These are phyloP conservation scores for Spathaspora hagerdaliae DNA, from an alignment of 805 yeast species.

Conservation along the genomic window DNA sequence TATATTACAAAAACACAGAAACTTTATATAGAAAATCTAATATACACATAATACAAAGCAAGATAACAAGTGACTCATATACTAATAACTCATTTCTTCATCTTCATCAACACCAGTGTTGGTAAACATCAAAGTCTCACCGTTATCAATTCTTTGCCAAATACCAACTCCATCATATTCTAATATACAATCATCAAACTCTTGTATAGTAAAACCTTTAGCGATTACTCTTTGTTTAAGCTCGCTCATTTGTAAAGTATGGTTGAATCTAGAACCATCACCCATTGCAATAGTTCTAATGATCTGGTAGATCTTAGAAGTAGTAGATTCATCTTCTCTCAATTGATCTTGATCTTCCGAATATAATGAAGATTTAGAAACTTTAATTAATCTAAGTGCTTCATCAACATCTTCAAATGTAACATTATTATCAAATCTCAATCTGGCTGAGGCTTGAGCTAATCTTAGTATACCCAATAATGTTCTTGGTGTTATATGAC, in stretches of 20 bases:
- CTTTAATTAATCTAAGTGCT: constrained; percentile 81
- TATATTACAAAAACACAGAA: no score
- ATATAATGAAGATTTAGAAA: constrained; percentile 79
- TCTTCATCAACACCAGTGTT: constrained; percentile 34
- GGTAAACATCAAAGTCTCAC: constrained; percentile 56
- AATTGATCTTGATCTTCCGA: constrained; percentile 45
- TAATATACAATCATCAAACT: constrained; percentile 67
- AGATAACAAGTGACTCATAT: neutral
- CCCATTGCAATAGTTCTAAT: constrained; percentile 55
- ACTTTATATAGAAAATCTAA: no score
- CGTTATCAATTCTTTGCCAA: constrained; percentile 74
- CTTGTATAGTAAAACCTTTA: constrained; percentile 79
- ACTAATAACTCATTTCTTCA: constrained; percentile 13
- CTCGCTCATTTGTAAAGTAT: constrained; percentile 38
- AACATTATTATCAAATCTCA: constrained; percentile 75
- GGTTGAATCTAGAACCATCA: constrained; percentile 22
- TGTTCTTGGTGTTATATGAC: constrained; percentile 95
- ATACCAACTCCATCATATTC: constrained; percentile 71
- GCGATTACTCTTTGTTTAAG: constrained; percentile 65
- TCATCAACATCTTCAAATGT: constrained; percentile 86
- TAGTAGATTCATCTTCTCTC: constrained; percentile 60
- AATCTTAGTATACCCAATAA: constrained; percentile 85
- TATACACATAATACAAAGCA: neutral
- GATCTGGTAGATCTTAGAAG: constrained; percentile 67
- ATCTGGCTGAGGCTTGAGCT: constrained; percentile 91